phyloP scores from a whole-genome alignment of 768 basidiomycete genomes.

The Podaxis sp. region DNA sequence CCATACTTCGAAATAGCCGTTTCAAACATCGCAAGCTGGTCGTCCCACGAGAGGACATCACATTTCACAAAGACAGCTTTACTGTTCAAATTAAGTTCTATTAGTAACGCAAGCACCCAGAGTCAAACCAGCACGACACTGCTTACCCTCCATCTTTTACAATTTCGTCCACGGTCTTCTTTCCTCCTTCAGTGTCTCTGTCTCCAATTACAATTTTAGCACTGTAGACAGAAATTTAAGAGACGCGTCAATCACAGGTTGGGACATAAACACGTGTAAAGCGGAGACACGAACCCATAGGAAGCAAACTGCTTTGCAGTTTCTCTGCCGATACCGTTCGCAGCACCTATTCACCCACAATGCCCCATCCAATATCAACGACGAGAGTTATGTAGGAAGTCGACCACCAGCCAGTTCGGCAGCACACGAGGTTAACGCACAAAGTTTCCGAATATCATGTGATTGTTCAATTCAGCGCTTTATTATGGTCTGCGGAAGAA shows the following conservation, averaged over 20 bases:
- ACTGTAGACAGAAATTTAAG: conserved; percentile 21
- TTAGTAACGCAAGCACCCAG: background rate
- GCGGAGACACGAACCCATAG: conserved; percentile 34
- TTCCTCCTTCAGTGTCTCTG: conserved; percentile 34
- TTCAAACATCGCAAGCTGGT: conserved; percentile 49
- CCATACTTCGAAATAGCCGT: conserved; percentile 40
- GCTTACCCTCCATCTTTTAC: conserved; percentile 39
- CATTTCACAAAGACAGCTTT: conserved; percentile 38
- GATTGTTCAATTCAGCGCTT: background rate
- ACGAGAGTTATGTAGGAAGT: background rate
- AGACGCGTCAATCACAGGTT: background rate
- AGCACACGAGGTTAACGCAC: background rate
- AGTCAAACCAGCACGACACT: background rate
- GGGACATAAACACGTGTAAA: background rate
- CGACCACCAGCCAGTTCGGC: background rate
- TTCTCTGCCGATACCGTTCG: conserved; percentile 51
- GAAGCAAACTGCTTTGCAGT: conserved; percentile 47
- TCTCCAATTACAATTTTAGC: conserved; percentile 55
- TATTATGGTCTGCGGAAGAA: background rate
- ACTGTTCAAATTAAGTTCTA: conserved; percentile 22
- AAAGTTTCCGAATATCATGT: background rate
- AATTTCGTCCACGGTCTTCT: conserved; percentile 37
- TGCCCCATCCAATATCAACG: background rate
- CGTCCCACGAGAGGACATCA: conserved; percentile 51
- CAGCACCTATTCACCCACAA: conserved; percentile 31